Base-by-base conservation (phyloP, 805 yeast genomes). In the Wickerhamomyces bisporus region DNA sequence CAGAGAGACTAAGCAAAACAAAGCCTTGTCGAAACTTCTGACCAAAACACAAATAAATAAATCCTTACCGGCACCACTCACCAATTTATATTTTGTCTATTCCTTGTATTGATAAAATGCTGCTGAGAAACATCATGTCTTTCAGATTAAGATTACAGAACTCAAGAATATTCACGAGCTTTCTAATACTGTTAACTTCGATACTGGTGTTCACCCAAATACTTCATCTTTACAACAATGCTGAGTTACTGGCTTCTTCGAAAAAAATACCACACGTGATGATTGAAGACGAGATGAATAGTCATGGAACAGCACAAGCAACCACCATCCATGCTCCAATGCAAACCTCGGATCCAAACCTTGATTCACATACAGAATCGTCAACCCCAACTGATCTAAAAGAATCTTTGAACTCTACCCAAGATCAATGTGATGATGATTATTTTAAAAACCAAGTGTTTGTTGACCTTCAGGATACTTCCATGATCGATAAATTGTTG, bases 401-500 rank as follows among this genome's bases (percentile, higher is more conserved):
- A 21, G 24, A 21, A 7, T 21, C 24, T 10, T n/a, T 27, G 11
- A 14, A 13, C 30, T 14, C 30, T 7, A 21, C 24, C 7, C 10
- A 21, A 10, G 7, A 7, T 21, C 13, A 41, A 8, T 12, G 19
- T 5, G 48, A 46, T 5, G 50, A 48, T 3, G 52, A 49, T 18
- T 47, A 47, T 33, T 47, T 47, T 20, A 38, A 36, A 5, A 42
- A 42, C 32, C 37, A 41, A 21, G 48, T 47, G 13, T 45, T 44
- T 18, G 36, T 35, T 6, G 40, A 39, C 25, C 46, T 42, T 32
- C 15, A 34, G 5, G 30, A 48, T 26, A 6, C 31, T 1, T 43
- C 34, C 1, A 15, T 26, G 7, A 35, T 52, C 13, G 53, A 50
- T 14, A 27, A 33, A 8, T 30, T 31, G 1, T 41, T 55, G 13